Conservation (phyloP, 768 basidiomycete genomes). For the Rubroboletus pulcherrimus region DNA sequence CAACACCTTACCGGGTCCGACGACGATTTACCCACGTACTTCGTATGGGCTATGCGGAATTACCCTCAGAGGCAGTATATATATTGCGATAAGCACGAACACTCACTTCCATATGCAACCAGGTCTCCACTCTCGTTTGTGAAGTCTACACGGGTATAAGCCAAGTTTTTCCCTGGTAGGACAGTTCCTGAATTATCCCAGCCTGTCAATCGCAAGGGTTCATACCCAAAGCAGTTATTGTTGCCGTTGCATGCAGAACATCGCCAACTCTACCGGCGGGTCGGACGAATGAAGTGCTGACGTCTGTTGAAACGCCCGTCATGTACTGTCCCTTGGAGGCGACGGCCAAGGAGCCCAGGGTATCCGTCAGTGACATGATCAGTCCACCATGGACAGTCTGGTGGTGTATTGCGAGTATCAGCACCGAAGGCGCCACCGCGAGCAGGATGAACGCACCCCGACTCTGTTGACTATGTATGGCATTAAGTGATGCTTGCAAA, state of each 20-base stretch:
- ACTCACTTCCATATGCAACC: conserved; percentile 79
- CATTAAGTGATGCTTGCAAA: not conserved
- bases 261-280: conserved; percentile 74
- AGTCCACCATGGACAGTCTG: conserved; percentile 76
- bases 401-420: not conserved
- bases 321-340: conserved; percentile 79
- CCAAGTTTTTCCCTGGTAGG: conserved; percentile 66
- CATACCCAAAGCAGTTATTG: conserved; percentile 66
- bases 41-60: conserved; percentile 65
- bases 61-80: not conserved
- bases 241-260: conserved; percentile 57
- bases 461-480: conserved; percentile 66
- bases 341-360: conserved; percentile 79
- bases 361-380: conserved; percentile 78
- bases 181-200: not conserved
- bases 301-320: conserved; percentile 86
- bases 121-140: conserved; percentile 58
- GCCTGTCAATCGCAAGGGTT: not conserved
- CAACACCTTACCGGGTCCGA: conserved; percentile 36
- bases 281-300: conserved; percentile 72
- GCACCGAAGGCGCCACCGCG: not conserved
- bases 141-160: conserved; percentile 81
- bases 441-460: conserved; percentile 47
- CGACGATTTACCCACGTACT: conserved; percentile 72
- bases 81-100: too few relatives aligned